Base-by-base conservation (phyloP, 208 protist genomes). In the Leishmania tarentolae region DNA sequence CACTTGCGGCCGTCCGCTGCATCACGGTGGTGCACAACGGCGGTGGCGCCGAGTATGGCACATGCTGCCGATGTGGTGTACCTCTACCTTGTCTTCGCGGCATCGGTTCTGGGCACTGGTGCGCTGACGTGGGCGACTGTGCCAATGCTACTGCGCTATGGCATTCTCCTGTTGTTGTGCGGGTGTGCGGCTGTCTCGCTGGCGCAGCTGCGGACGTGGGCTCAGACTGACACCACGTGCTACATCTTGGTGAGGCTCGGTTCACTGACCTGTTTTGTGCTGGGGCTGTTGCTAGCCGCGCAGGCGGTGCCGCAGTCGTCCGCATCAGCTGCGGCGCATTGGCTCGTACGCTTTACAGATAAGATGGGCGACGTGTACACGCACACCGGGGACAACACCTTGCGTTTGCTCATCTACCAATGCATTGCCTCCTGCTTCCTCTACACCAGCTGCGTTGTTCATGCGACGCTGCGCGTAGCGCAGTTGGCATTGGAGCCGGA, bases 401-500 rank as follows among this genome's bases (percentile, higher is more conserved):
- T 90, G 44, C 73, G 74, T 19, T 24, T n/a, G 5, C 74, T 75
- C 44, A 79, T 86, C 37, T 80, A 80, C 44, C 74, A 86, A 59
- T 82, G 63, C 69, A 50, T 74, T 19, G 73, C 85, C 35, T 71
- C 80, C 4, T 71, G 37, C 47, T 28, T 83, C 2, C 5, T 82
- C n/a, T 76, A 88, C 47, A 40, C 86, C 2, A 59, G 81, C 42
- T 81, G 76, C 44, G 37, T 66, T 47, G 57, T 82, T 47, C 84
- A 88, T 69, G 83, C 83, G 7, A 42, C 82, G 13, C 68, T 87
- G n/a, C 86, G 88, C n/a, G 19, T 88, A 9, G 78, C 57, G 7
- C 81, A 79, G 1, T 37, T 90, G 61, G 81, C 53, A 40, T 56
- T 92, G 70, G 88, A 85, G 52, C 78, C 77, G 59, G 88, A 92